Evolutionary conservation across 2,329 filamentous ascomycete species (phyloP), one percentile per base, ranked within the genome.

Genomic region (Colletotrichum lini): DNA sequence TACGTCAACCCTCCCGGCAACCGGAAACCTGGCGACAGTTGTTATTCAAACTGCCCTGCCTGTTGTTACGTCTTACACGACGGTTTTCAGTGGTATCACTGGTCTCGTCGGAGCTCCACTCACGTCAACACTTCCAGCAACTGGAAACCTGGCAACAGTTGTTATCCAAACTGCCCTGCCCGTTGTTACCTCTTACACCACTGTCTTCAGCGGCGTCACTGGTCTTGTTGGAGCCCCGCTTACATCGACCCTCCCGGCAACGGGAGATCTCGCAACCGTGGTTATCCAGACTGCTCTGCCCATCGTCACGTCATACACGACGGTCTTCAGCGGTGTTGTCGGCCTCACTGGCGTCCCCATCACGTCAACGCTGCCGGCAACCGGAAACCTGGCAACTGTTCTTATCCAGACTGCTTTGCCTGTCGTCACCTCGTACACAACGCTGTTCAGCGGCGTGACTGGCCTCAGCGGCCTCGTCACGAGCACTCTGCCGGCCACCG

Each of bases 211-310:
- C 5, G 62, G 62, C 5, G 4, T 54, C 4, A 3, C 21, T 3
- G 49, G 49, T 9, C 35, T 38, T 3, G 47, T 13, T 16, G 47
- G n/a, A 1, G 8, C 30, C 2, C 30, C 30, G 2, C 1, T 35
- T 2, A 35, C 30, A 9, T 35, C 38, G 13, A 69, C 66, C 16
- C 18, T 69, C 26, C 45, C 66, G 9, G 53, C 42, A 10, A 53
- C 44, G 6, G 66, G 66, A 18, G 59, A 53, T 13, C 35, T 69
- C 16, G 66, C 52, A 16, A 69, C 66, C n/a, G 66, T 69, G 15
- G 10, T 65, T 6, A 16, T 69, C 4, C 44, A 69, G 52, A 58
- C 66, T 5, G 60, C 60, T 4, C 35, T 69, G 26, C 66, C 65
- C 7, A 6, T 26, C 2, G 18, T 52, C 8, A 67, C 62, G 1